These are phyloP conservation scores for Alternaria postmessia DNA, from an alignment of 2,329 filamentous ascomycete species.

Conservation along the genomic window DNA sequence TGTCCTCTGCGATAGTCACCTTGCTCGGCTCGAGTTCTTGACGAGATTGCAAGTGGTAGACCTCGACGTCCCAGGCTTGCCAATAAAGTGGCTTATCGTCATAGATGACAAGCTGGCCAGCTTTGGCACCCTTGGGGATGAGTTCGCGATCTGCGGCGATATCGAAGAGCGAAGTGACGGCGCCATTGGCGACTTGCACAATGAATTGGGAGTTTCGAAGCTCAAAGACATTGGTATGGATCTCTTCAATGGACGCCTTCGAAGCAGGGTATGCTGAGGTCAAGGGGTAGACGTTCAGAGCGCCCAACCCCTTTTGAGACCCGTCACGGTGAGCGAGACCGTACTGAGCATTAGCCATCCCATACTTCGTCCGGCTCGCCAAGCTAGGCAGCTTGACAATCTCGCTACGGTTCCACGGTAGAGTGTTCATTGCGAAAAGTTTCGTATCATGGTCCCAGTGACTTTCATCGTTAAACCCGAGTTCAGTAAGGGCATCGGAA, in stretches of 20 bases:
- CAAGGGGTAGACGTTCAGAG: constrained; percentile 48
- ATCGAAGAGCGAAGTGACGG: constrained; percentile 86
- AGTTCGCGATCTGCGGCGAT: constrained; percentile 76
- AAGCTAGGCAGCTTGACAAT: constrained; percentile 68
- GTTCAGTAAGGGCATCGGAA: constrained; percentile 70
- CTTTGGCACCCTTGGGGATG: constrained; percentile 75
- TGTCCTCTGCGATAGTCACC: constrained; percentile 75
- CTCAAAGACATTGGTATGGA: constrained; percentile 71
- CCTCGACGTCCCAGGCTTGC: constrained; percentile 98
- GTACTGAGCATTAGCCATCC: constrained; percentile 26
- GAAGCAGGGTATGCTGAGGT: constrained; percentile 35
- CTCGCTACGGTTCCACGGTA: constrained; percentile 84
- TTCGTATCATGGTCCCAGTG: constrained; percentile 53
- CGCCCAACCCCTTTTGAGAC: constrained; percentile 46
- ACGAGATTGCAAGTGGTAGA: constrained; percentile 89
- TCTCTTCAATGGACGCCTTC: constrained; percentile 60
- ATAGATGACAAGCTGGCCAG: constrained; percentile 91
- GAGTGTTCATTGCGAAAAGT: constrained; percentile 78
- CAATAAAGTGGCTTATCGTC: constrained; percentile 98
- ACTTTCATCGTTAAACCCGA: constrained; percentile 67
- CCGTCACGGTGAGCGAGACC: constrained; percentile 56
- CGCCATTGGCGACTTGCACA: constrained; percentile 76
- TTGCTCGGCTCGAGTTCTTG: constrained; percentile 74
- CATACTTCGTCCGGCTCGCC: constrained; percentile 42
- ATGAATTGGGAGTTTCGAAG: constrained; percentile 80